Evolutionary conservation across 192 early-diverging fungal species (phyloP), one percentile per base, ranked within the genome.

Genomic region (Geranomyces variabilis): DNA sequence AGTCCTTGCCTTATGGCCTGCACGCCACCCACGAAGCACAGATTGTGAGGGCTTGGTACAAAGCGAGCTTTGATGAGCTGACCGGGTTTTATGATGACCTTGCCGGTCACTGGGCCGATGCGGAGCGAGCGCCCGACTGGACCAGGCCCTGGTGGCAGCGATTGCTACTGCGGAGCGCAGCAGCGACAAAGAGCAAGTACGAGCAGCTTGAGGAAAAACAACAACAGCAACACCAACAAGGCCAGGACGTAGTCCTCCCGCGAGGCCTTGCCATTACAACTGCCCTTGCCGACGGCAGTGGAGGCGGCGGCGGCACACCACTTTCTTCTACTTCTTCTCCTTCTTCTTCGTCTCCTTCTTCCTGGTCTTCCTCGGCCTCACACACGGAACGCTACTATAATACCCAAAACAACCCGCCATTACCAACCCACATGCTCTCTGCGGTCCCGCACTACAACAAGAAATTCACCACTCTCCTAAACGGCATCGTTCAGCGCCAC

Each of bases 401-500:
- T 24, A 29, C 43, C 1, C 60, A 1, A 1, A 59, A 65, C 41
- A 9, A 19, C 15, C 59, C 33, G 15, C 41, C 21, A 21, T 36
- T 47, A 19, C 63, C 63, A 45, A 9, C 63, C 29, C 58, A 60
- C 31, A 60, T 60, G 58, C 58, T 31, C 28, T 3, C 21, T 48
- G 34, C 49, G 0, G 46, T 46, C 4, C 69, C 57, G 15, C 58
- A 41, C 21, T 48, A 62, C 33, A 70, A 31, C 45, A 70, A 44
- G 24, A 60, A 47, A 29, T 63, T 47, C 6, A 31, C 66, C 45
- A 60, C 69, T 49, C 75, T 75, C 77, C 94, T 94, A 13, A 89
- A 96, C 79, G 93, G 93, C 58, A 91, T 97, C 56, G 81, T 91
- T 29, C 91, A 96, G 78, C 92, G 92, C 77, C 96, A 97, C 77